A percentile compares a stretch with the other conserved stretches of the same genome.
Evolutionary conservation across 1,284 basidiomycete species (phyloP).

Genomic region (Heterobasidion parviporum): DNA sequence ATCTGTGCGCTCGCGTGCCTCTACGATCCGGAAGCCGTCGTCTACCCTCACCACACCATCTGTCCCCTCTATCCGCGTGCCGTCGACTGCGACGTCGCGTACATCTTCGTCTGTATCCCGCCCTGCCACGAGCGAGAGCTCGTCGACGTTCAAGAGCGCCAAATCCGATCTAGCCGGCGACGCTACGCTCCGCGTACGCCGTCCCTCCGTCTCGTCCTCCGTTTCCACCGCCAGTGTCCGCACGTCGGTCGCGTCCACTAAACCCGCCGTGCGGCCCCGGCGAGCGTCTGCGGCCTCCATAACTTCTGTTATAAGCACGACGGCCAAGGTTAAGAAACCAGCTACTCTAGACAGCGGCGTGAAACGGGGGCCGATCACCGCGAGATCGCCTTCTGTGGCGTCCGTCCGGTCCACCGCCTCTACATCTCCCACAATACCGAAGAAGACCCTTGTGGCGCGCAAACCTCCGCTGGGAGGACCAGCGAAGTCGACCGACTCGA

Average conservation of each 20-base stretch:
- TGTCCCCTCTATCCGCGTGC: conserved; percentile 6
- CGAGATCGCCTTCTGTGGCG: conserved; percentile 19
- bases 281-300: conserved; percentile 33
- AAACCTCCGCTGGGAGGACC: conserved; percentile 2
- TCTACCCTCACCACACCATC: conserved; percentile 11
- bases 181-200: conserved; percentile 3
- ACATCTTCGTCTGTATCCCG: conserved; percentile 36
- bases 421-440: conserved; percentile 21
- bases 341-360: conserved; percentile 9
- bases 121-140: conserved; percentile 36
- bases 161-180: conserved; percentile 24
- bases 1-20: conserved; percentile 28
- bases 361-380: conserved; percentile 13
- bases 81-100: conserved; percentile 25
- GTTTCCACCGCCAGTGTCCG: conserved; percentile 12
- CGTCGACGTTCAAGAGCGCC: conserved; percentile 52
- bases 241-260: conserved; percentile 17
- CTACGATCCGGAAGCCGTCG: conserved; percentile 27
- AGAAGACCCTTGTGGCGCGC: conserved; percentile 15
- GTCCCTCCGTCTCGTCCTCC: conserved; percentile 11
- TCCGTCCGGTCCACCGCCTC: conserved; percentile 26
- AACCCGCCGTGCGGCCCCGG: conserved; percentile 30
- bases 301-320: conserved; percentile 16
- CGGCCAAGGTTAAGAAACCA: conserved; percentile 13
- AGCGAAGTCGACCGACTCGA: not conserved